Conservation (phyloP, 106 monocot species). For the Phalaenopsis equestris region DNA sequence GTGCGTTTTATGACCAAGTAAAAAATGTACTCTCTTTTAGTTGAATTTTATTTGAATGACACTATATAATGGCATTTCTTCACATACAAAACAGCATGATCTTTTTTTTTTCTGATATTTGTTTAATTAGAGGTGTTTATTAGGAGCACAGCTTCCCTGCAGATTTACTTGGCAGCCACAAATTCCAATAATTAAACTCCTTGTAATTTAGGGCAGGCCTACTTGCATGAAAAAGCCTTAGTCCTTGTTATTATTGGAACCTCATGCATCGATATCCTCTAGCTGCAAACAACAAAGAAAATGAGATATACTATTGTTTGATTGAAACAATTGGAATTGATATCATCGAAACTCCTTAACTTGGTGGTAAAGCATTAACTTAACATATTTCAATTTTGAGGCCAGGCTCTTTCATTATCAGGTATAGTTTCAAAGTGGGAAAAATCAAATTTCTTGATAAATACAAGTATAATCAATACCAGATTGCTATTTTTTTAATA, state of each 20-base stretch:
- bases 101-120: not conserved
- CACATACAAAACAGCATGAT: not conserved
- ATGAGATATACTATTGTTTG: not conserved
- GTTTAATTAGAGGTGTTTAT: not conserved
- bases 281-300: not conserved
- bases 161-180: not conserved
- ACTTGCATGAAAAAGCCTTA: not conserved
- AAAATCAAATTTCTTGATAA: not conserved
- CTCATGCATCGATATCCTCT: not conserved
- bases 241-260: not conserved
- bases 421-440: not conserved
- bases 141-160: not conserved
- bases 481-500: not conserved
- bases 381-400: not conserved
- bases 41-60: not conserved
- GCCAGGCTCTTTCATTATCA: not conserved
- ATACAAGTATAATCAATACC: not conserved
- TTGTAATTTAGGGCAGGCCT: not conserved
- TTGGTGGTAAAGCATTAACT: not conserved
- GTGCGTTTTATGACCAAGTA: not conserved
- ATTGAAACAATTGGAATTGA: not conserved
- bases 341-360: not conserved
- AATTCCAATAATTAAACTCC: not conserved
- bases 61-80: not conserved
- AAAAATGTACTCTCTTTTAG: not conserved